phyloP scores from a whole-genome alignment of 768 basidiomycete genomes.

The Pholiota microspora region DNA sequence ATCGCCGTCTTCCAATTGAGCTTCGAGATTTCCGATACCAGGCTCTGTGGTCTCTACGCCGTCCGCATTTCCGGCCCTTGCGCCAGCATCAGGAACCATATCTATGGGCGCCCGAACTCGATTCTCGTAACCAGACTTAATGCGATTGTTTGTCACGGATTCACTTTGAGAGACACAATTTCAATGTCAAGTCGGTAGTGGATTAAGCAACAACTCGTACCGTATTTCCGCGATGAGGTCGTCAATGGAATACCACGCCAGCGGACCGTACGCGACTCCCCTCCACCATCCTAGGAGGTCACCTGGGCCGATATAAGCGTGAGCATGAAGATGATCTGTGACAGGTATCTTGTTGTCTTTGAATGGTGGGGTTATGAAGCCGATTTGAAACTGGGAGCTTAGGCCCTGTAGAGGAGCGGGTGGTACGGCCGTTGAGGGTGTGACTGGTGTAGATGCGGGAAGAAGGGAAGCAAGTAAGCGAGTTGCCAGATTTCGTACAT shows the following conservation, averaged over 20 bases:
- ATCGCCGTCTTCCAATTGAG: constrained; percentile 43
- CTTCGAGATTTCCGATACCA: constrained; percentile 40
- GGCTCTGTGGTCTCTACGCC: constrained; percentile 61
- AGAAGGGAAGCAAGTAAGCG: constrained; percentile 52
- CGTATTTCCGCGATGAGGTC: constrained; percentile 82
- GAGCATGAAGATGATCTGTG: constrained; percentile 75
- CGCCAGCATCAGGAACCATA: constrained; percentile 67
- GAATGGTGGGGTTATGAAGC: constrained; percentile 79
- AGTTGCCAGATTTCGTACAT: constrained; percentile 54
- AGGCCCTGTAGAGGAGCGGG: constrained; percentile 28
- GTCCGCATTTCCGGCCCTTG: constrained; percentile 61
- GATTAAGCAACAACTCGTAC: constrained; percentile 30
- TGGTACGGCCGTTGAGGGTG: constrained; percentile 31
- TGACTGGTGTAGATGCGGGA: constrained; percentile 34
- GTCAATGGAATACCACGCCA: constrained; percentile 77
- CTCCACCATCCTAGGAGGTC: constrained; percentile 76
- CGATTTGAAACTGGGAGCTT: constrained; percentile 53
- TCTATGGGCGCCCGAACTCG: constrained; percentile 67
- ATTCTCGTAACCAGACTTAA: constrained; percentile 73
- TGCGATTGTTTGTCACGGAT: constrained; percentile 76
- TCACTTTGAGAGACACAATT: constrained; percentile 49
- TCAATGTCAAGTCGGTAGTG: background rate
- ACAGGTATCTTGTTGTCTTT: constrained; percentile 77
- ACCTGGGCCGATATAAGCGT: constrained; percentile 65
- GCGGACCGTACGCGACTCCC: constrained; percentile 58